Percentiles rank a stretch among this genome's conserved stretches.
phyloP scores from a whole-genome alignment of 169 alveolate genomes.

The Plasmodium relictum region DNA sequence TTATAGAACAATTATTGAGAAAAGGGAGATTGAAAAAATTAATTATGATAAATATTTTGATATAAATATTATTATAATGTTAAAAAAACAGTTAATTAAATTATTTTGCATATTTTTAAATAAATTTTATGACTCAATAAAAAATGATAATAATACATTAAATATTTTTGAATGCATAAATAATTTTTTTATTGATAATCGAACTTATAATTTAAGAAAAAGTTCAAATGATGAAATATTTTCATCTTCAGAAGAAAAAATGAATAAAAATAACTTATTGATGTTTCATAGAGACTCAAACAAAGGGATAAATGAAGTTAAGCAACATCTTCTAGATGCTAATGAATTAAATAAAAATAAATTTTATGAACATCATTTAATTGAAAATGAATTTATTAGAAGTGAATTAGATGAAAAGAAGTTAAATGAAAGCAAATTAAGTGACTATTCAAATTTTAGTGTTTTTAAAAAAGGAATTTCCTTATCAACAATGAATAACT shows the following conservation, averaged over 20 bases:
- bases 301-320: too few relatives aligned
- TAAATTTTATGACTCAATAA: conserved; percentile 1
- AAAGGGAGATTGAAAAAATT: conserved; percentile 7
- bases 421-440: not conserved
- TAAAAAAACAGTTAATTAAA: conserved; percentile 49
- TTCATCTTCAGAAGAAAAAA: not conserved
- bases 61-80: conserved; percentile 24
- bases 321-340: not conserved
- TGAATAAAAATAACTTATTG: not conserved
- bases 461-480: not conserved
- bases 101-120: conserved; percentile 23
- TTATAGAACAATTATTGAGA: conserved; percentile 59
- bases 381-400: conserved; percentile 1
- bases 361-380: not conserved
- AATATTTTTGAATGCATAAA: conserved; percentile 51
- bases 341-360: not conserved
- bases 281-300: not conserved
- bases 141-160: conserved; percentile 4
- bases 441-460: too few relatives aligned
- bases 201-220: not conserved
- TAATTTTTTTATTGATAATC: conserved; percentile 36
- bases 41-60: conserved; percentile 36
- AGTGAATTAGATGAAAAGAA: not conserved
- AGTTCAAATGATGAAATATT: not conserved
- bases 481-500: not conserved